Conservation (phyloP, 208 protist species). For the Trypanosoma rangeli region DNA sequence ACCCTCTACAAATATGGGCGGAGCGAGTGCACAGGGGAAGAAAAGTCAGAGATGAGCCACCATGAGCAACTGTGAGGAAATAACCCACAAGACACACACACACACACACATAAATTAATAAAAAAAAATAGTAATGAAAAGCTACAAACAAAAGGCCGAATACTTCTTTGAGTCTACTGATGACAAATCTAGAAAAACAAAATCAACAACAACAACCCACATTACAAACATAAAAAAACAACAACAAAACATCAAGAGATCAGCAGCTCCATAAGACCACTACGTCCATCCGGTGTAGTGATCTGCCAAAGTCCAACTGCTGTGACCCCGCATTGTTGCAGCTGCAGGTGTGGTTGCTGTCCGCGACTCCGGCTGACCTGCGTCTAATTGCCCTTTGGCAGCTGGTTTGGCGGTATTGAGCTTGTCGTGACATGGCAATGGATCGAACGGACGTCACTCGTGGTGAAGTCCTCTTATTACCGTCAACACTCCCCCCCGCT, state of each 20-base stretch:
- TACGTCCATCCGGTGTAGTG: constrained; percentile 20
- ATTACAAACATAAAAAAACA: neutral
- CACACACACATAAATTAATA: constrained; percentile 4
- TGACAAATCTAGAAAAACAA: neutral
- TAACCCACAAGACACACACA: neutral
- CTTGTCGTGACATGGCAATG: too few relatives aligned
- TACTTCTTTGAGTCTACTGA: too few relatives aligned
- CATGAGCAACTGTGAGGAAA: too few relatives aligned
- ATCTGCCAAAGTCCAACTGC: constrained; percentile 15
- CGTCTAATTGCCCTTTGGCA: neutral
- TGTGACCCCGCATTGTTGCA: neutral
- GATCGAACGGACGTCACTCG: neutral
- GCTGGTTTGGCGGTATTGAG: neutral
- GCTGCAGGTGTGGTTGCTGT: neutral
- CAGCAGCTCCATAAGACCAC: neutral
- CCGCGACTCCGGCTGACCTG: neutral
- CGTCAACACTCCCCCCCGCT: too few relatives aligned
- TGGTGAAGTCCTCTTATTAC: too few relatives aligned
- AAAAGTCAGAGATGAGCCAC: too few relatives aligned
- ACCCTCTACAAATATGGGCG: too few relatives aligned
- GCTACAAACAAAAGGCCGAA: too few relatives aligned
- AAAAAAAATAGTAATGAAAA: neutral
- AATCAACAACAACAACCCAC: too few relatives aligned
- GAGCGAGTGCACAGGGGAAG: too few relatives aligned
- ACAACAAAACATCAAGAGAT: too few relatives aligned